Evolutionary conservation across 345 rosid species (phyloP).

Genomic region (Schrenkiella parvula): DNA sequence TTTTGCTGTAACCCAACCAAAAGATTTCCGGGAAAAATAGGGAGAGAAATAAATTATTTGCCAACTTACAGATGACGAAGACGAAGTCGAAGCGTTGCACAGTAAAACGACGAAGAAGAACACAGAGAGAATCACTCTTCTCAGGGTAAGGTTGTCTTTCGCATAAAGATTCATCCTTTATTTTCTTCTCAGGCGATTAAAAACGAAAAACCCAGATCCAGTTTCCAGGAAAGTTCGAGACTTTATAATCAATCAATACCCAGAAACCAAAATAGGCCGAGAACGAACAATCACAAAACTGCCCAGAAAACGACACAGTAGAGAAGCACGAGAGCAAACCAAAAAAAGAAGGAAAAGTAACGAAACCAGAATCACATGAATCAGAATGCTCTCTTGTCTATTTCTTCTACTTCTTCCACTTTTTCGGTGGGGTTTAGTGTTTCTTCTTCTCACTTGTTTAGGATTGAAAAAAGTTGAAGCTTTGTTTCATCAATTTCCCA

Average conservation of each 20-base stretch:
- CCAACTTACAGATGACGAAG: slow-evolving; percentile 32
- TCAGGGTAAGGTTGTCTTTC: not conserved
- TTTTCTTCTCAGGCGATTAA: not conserved
- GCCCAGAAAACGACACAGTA: not conserved
- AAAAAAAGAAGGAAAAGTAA: no score
- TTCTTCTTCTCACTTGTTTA: not conserved
- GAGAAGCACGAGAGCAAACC: not conserved
- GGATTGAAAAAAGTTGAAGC: not conserved
- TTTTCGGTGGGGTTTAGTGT: not conserved
- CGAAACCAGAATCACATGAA: slow-evolving; percentile 17
- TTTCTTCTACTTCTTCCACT: not conserved
- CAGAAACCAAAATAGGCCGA: not conserved
- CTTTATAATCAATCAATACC: slow-evolving; percentile 7
- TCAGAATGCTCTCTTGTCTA: slow-evolving; percentile 14
- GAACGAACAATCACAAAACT: not conserved
- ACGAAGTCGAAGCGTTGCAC: slow-evolving; percentile 50
- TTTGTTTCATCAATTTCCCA: not conserved
- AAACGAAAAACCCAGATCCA: slow-evolving; percentile 32
- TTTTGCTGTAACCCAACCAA: not conserved
- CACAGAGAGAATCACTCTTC: slow-evolving; percentile 38
- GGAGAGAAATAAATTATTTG: not conserved
- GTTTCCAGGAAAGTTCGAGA: not conserved
- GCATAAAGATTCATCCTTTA: slow-evolving; percentile 28
- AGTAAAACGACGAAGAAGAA: slow-evolving; percentile 43
- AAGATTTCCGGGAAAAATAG: not conserved